Base-by-base conservation (phyloP, 805 yeast genomes). In the Starmerella vaccinii region DNA sequence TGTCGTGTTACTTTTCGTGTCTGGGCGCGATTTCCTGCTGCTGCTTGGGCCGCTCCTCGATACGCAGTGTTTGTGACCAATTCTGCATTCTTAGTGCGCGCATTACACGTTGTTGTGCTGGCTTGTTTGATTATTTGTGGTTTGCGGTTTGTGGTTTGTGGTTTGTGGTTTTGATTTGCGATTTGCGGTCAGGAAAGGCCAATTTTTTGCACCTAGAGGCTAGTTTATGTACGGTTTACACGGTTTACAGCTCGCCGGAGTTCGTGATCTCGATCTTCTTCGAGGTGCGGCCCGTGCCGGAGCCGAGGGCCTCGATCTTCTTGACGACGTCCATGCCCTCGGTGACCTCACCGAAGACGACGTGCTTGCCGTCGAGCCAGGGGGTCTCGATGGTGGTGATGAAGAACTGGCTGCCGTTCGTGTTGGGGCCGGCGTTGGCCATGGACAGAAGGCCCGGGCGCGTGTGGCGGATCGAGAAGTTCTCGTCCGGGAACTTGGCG, bases 401-500 rank as follows among this genome's bases (percentile, higher is more conserved):
- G 78, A 90, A 89, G 73, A 89, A 89, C 74, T 89, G 97, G 50
- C 96, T 88, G 52, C 97, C 97, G 74, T 90, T 90, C 74, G 97
- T 86, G 81, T 87, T 85, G 71, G 95, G 95, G 62, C 97, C 97
- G 58, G 97, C 94, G 69, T 90, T 90, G 69, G 97, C 97, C 97
- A 90, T 90, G 57, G 95, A 85, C 65, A 86, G 70, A 71, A 83
- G 72, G 77, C 88, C 76, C 76, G 94, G 80, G 70, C 80, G 75
- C 73, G 74, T 73, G 76, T 90, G 97, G 65, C 70, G 81, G 73
- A 74, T 73, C 65, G 63, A 58, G 71, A 74, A 64, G 79, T 82
- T 85, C 74, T 88, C 97, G 66, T 88, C 96, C 5, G 73, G 73
- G 64, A 87, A 81, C 63, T 73, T 74, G 53, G 70, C 71, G 37